These are phyloP conservation scores for Fusarium penzigii DNA, from an alignment of 2,329 filamentous ascomycete genomes.

Conservation along the genomic window DNA sequence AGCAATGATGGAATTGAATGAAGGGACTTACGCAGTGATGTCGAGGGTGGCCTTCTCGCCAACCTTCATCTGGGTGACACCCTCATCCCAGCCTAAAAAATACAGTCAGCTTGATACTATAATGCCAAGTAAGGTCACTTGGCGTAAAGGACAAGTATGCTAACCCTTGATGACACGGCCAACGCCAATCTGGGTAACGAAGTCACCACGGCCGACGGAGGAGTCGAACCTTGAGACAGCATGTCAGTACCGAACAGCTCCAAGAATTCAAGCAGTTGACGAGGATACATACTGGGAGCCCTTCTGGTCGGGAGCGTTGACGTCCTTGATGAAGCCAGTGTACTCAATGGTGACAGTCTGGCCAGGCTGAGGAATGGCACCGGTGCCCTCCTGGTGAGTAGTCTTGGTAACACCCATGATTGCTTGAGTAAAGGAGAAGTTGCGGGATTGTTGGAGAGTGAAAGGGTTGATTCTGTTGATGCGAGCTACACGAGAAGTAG, in stretches of 20 bases:
- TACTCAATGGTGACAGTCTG: slow-evolving; percentile 87
- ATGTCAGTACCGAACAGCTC: slow-evolving; percentile 11
- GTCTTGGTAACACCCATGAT: slow-evolving; percentile 76
- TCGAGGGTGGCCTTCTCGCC: slow-evolving; percentile 87
- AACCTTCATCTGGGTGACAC: slow-evolving; percentile 80
- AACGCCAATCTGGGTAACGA: slow-evolving; percentile 76
- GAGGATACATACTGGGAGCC: slow-evolving; percentile 66
- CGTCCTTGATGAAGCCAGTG: slow-evolving; percentile 81
- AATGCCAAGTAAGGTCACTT: background rate
- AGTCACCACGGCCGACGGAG: slow-evolving; percentile 75
- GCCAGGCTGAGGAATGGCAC: slow-evolving; percentile 61
- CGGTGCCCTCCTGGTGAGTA: slow-evolving; percentile 61
- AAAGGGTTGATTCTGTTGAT: slow-evolving; percentile 21
- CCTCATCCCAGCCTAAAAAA: slow-evolving; percentile 75
- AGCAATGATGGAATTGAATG: no score
- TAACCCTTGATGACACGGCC: slow-evolving; percentile 85
- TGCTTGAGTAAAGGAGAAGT: slow-evolving; percentile 23
- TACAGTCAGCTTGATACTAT: slow-evolving; percentile 5
- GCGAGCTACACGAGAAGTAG: slow-evolving; percentile 18
- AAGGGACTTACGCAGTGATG: slow-evolving; percentile 56
- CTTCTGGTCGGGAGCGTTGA: slow-evolving; percentile 59
- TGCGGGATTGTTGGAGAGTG: slow-evolving; percentile 16
- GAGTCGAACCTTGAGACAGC: slow-evolving; percentile 74
- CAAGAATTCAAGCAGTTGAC: background rate
- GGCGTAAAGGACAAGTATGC: slow-evolving; percentile 2